Conservation (phyloP, 768 basidiomycete genomes). For the Boletus fagicola region DNA sequence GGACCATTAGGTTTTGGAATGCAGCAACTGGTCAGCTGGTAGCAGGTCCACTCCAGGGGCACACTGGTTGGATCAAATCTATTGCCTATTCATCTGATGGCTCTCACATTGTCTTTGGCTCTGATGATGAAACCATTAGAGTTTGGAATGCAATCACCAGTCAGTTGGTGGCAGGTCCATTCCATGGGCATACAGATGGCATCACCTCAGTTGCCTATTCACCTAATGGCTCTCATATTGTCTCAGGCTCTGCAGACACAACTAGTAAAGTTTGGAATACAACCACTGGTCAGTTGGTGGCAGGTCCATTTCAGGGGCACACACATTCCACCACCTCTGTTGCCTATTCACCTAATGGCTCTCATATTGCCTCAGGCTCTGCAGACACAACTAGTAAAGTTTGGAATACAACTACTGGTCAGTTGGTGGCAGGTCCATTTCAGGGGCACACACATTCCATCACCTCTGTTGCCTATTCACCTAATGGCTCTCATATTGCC, state of each 20-base stretch:
- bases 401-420: not conserved
- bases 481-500: slow-evolving; percentile 3
- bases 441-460: not conserved
- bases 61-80: too few relatives aligned
- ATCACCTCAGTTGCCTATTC: not conserved
- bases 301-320: too few relatives aligned
- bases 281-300: not conserved
- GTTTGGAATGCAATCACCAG: too few relatives aligned
- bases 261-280: not conserved
- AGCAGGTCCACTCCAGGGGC: too few relatives aligned
- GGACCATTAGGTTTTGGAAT: too few relatives aligned
- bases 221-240: not conserved
- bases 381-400: not conserved
- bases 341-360: not conserved
- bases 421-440: not conserved
- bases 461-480: not conserved
- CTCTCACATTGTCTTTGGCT: too few relatives aligned
- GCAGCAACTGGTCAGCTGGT: too few relatives aligned
- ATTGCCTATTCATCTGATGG: too few relatives aligned
- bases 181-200: not conserved
- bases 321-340: not conserved
- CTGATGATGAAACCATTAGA: too few relatives aligned
- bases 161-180: not conserved
- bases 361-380: not conserved
- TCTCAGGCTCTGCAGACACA: not conserved